Base-by-base conservation (phyloP, 1,284 basidiomycete species). In the Termitomyces sp. region DNA sequence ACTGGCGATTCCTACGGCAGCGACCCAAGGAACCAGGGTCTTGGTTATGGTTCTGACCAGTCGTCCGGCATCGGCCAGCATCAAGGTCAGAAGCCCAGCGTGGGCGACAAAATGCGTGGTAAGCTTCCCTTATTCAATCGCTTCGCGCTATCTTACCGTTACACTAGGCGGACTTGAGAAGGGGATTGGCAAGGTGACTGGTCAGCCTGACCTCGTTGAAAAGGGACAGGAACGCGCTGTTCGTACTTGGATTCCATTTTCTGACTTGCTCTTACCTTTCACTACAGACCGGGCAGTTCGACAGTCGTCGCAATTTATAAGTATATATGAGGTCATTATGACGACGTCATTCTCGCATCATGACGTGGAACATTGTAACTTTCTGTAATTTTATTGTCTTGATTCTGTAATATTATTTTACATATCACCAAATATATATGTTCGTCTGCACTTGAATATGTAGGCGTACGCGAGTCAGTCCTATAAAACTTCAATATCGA, bases 71-170 rank as follows among this genome's bases (percentile, higher is more conserved):
- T 51, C 0, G 49, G 46, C 4, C 50, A 51, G 33, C 36, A 45
- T 10, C 51, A 41, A 26, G 30, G 17, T 2, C 50, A 54, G 10
- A 45, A 53, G 24, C 31, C 50, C 1, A 15, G 48, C 1, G 33
- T 63, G 34, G 62, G 59, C 7, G 63, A 64, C 8, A 63, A 64
- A 46, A 56, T 62, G 45, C 51, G 60, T 21, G 61, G 62, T 60
- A n/a, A 10, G 56, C 50, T 2, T 2, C 33, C 5, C 1, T 13
- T 6, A 1, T 17, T 2, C 10, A 10, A 33, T 49, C 43, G 2
- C 10, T n/a, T 26, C 15, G 2, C 3, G 24, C 13, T 15, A 13
- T 28, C 41, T 30, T 2, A 36, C 3, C 10, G 7, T 26, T 1
- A 4, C 15, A 1, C 12, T 10, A 62, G 65, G 64, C 6, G 58